Base-by-base conservation (phyloP, 116 monocot genomes). In the Dioscorea cayenensis region DNA sequence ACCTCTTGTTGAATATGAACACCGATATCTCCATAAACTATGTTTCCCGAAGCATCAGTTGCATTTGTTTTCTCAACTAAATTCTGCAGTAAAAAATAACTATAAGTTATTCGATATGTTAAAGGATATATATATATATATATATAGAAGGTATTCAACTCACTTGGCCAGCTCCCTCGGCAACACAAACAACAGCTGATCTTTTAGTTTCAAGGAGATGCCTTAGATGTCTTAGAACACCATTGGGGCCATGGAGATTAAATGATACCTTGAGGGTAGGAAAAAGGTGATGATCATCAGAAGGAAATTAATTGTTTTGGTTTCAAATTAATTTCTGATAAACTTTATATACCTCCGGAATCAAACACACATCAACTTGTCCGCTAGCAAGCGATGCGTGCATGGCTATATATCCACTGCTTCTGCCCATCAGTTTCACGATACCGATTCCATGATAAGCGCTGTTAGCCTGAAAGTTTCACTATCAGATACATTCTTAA, bases 361-460 rank as follows among this genome's bases (percentile, higher is more conserved):
- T 89, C 52, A 89, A 73, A 72, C 89, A 89, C 19, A 89, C 49
- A 71, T 89, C 89, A 11, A 82, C 75, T 77, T 89, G 89, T 20
- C 89, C 89, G 75, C 89, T 89, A 13, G 89, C 79, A 72, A 89
- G 76, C 29, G 89, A 84, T 60, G 89, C 85, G 72, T 89, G 89
- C 89, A 89, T 89, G 70, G 85, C 75, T 66, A 89, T 89, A 66
- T 85, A 89, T 59, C 89, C 89, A 71, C 89, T 89, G 23, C 64
- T 80, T 60, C 89, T 63, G 36, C 89, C 89, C 89, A 89, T 89
- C 72, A 85, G 55, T 79, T 89, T 89, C 18, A 89, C 89, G 51
- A 89, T 64, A 51, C 89, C 89, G 70, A 89, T 80, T 29, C 89
- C 85, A 73, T 85, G 79, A 64, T 89, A 89, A 62, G 89, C 89